phyloP scores from a whole-genome alignment of 2,329 filamentous ascomycete species.

The Trichoderma asperellum region DNA sequence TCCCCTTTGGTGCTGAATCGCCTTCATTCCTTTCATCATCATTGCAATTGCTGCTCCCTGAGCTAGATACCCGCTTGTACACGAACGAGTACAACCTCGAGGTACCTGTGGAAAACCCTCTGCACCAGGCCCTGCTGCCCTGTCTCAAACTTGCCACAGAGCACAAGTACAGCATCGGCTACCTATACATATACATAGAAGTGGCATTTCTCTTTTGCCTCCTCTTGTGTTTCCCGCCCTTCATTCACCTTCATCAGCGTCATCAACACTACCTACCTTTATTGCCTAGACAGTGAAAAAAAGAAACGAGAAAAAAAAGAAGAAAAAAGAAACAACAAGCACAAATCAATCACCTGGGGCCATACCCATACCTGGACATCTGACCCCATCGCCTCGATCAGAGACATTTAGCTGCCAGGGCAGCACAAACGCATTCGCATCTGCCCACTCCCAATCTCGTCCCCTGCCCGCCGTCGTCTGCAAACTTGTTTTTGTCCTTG shows the following conservation, averaged over 20 bases:
- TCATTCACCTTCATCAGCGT: not conserved
- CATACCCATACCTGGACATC: not conserved
- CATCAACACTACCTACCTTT: not conserved
- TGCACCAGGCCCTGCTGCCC: not conserved
- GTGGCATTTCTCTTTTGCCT: conserved; percentile 17
- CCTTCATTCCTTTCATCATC: conserved; percentile 24
- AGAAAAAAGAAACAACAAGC: not conserved
- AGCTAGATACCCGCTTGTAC: not conserved
- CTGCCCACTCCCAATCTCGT: not conserved
- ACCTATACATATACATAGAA: not conserved
- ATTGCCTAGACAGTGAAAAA: not conserved
- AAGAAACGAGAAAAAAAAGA: not conserved
- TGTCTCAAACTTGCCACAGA: conserved; percentile 20
- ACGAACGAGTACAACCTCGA: not conserved
- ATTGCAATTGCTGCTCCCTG: conserved; percentile 1
- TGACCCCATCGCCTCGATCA: not conserved
- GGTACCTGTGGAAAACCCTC: not conserved
- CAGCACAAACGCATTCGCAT: conserved; percentile 10
- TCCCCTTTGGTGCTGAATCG: not conserved
- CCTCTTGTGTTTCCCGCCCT: not conserved
- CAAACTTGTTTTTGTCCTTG: conserved; percentile 14
- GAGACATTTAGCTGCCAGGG: conserved; percentile 3
- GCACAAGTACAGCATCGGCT: conserved; percentile 3
- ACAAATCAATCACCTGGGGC: not conserved
- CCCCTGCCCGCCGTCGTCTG: conserved; percentile 10